Base-by-base conservation (phyloP, 208 protist genomes). In the Leishmania amazonensis region DNA sequence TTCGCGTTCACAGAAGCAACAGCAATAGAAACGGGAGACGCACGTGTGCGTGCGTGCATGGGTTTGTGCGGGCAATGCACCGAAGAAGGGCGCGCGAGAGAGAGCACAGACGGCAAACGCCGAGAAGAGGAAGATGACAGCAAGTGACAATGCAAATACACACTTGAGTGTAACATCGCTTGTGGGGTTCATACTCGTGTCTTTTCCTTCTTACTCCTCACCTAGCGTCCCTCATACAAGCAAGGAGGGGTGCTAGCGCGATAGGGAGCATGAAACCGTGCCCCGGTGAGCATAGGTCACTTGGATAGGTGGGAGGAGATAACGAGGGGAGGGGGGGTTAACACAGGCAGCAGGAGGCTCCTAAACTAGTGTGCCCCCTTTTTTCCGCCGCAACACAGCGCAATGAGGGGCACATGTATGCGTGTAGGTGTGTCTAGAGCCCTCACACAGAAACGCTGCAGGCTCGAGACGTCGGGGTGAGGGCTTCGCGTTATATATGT, bases 381-480 rank as follows among this genome's bases (percentile, higher is more conserved):
- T 31, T 17, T 15, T 19, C 45, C 24, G 7, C 45, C 24, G 45
- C 40, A 74, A 21, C 19, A n/a, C 28, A 53, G 42, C 70, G 15
- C 70, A 51, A 51, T 54, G 70, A 47, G 13, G 62, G 62, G 31
- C 13, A 15, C 31, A 68, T 68, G 9, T 57, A 38, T 82, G 58
- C 54, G 65, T 75, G 28, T 75, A 73, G 21, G 64, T 74, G 79
- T 77, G 79, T 77, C 70, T 53, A 49, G 1, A 57, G 47, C 11
- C 42, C 1, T 35, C 8, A 38, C 73, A 38, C 19, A 40, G 42
- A 58, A 62, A 47, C 73, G 38, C 73, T 40, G 73, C 17, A n/a
- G 60, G 45, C 51, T 62, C 53, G 35, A 62, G 53, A 42, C 51
- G 19, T 67, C 24, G 51, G 40, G 42, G 68, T 74, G 35, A 64